A percentile compares a stretch with the other conserved stretches of the same genome.
These are phyloP conservation scores for Orbilia oligospora DNA, from an alignment of 2,329 filamentous ascomycete genomes.

Conservation along the genomic window DNA sequence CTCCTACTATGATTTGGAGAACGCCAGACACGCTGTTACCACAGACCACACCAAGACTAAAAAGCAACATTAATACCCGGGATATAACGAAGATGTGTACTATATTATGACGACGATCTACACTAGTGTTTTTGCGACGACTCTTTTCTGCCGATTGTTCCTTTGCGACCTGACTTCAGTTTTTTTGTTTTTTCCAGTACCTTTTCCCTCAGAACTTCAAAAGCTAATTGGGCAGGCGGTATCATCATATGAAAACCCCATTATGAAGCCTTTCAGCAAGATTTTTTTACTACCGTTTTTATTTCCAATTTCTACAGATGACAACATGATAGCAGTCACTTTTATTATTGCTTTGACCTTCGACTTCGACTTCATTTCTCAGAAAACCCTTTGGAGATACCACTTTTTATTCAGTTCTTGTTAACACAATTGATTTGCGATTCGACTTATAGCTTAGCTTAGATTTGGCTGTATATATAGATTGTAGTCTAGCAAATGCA, in stretches of 20 bases:
- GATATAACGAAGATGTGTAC: constrained; percentile 35
- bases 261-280: constrained; percentile 3
- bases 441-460: constrained; percentile 20
- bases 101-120: constrained; percentile 43
- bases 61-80: constrained; percentile 74
- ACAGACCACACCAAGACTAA: constrained; percentile 76
- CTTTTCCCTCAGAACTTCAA: background rate
- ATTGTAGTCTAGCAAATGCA: constrained; percentile 58
- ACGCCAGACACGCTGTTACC: constrained; percentile 71
- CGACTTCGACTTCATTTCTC: constrained; percentile 30
- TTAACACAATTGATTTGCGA: constrained; percentile 14
- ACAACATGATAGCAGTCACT: constrained; percentile 16
- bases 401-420: constrained; percentile 37
- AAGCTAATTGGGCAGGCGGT: constrained; percentile 18
- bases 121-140: background rate
- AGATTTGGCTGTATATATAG: constrained; percentile 55
- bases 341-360: constrained; percentile 21
- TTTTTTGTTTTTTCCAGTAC: background rate
- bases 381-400: constrained; percentile 40
- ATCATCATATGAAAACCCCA: constrained; percentile 10
- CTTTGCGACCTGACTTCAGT: constrained; percentile 4
- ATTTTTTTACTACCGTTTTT: background rate
- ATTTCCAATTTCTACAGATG: constrained; percentile 7
- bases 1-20: constrained; percentile 64
- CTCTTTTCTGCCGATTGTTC: constrained; percentile 17